These are phyloP conservation scores for Sporisorium iseilematis-ciliati DNA, from an alignment of 1,284 basidiomycete genomes.

Conservation along the genomic window DNA sequence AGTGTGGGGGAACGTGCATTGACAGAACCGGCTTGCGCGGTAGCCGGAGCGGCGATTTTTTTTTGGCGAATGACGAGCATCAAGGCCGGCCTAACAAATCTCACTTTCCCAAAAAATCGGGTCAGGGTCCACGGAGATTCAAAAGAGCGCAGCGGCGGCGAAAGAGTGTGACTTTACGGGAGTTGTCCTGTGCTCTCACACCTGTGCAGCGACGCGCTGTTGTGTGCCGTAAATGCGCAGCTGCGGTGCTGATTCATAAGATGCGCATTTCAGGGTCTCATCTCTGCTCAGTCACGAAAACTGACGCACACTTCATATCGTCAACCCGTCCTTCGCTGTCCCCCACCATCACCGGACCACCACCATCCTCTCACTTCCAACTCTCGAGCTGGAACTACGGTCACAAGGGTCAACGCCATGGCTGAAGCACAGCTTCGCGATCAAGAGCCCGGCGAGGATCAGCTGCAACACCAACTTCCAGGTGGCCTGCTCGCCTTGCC, in stretches of 20 bases:
- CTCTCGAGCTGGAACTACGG: background rate
- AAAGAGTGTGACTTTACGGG: background rate
- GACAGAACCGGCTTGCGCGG: background rate
- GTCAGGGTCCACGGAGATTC: constrained; percentile 12
- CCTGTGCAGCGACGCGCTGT: no score
- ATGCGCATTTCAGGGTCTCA: background rate
- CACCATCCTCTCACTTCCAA: background rate
- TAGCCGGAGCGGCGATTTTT: background rate
- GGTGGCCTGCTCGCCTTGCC: constrained; percentile 32
- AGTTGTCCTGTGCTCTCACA: background rate
- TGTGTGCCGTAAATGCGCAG: background rate
- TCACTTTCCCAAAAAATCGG: background rate
- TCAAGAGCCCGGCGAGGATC: background rate
- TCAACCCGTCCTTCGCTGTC: background rate
- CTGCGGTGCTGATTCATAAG: constrained; percentile 6
- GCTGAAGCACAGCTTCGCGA: background rate
- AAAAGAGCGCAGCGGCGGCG: background rate
- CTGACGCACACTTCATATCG: background rate
- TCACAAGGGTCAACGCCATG: constrained; percentile 1
- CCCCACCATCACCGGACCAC: background rate
- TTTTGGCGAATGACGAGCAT: background rate
- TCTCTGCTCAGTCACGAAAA: constrained; percentile 1
- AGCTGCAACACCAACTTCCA: background rate
- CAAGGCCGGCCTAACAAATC: constrained; percentile 1
- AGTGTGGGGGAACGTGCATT: constrained; percentile 7